phyloP scores from a whole-genome alignment of 495 filamentous ascomycete genomes.

The Penicillium manginii region DNA sequence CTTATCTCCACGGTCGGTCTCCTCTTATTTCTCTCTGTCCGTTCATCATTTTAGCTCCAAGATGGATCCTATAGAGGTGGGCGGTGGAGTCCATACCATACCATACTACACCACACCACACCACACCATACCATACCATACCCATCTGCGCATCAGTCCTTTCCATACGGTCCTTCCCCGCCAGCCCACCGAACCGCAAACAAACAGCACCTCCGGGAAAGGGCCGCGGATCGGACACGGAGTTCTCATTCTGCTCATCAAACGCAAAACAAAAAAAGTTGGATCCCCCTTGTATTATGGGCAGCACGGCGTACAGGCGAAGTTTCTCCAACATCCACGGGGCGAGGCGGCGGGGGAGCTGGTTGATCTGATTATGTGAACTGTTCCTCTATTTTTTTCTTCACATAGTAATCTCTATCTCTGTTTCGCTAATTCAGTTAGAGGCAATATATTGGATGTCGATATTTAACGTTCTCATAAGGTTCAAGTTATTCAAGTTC shows the following conservation, averaged over 20 bases:
- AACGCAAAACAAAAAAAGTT: conserved; percentile 34
- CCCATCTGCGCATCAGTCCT: conserved; percentile 23
- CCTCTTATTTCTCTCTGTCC: conserved; percentile 1
- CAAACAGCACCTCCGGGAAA: neutral
- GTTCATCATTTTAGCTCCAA: neutral
- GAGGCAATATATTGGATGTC: conserved; percentile 28
- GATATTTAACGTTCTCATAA: too few species aligned
- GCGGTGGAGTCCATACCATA: conserved; percentile 7
- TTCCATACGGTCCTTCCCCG: conserved; percentile 4
- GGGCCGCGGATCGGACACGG: conserved; percentile 19
- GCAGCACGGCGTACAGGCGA: conserved; percentile 54
- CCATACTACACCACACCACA: conserved; percentile 5
- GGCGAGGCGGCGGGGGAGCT: conserved; percentile 18
- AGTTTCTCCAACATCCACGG: conserved; percentile 32
- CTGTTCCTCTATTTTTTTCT: neutral
- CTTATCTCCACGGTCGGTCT: neutral
- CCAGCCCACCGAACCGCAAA: neutral
- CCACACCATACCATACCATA: conserved; percentile 3
- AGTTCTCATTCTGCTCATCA: conserved; percentile 23
- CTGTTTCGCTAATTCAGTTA: conserved; percentile 18
- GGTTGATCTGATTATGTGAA: neutral
- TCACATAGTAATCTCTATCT: conserved; percentile 30
- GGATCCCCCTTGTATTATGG: conserved; percentile 41
- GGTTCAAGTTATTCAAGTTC: too few species aligned
- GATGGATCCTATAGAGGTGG: neutral